Percentiles rank a stretch among this genome's conserved stretches.
These are phyloP conservation scores for Mrakia blollopis DNA, from an alignment of 768 basidiomycete species.

Conservation along the genomic window DNA sequence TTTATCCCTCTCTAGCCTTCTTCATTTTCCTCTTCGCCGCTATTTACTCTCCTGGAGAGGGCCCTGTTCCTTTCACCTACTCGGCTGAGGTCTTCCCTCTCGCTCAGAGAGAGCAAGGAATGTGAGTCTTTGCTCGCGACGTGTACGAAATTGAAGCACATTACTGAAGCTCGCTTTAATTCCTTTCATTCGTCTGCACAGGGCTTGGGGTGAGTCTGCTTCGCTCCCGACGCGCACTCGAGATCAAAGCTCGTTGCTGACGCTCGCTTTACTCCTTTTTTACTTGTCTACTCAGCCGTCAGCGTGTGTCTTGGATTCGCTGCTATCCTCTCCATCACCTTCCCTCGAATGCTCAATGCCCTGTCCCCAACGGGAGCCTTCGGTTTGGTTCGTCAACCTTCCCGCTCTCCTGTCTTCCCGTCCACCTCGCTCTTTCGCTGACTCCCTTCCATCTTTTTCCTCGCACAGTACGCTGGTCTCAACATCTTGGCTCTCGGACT, in stretches of 20 bases:
- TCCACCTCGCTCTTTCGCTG: background rate
- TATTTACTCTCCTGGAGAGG: constrained; percentile 76
- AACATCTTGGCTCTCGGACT: constrained; percentile 41
- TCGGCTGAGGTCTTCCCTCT: constrained; percentile 89
- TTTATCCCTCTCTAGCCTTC: constrained; percentile 26
- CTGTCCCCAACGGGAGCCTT: constrained; percentile 69
- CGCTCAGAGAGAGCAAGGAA: constrained; percentile 70
- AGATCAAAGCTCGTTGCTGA: too few relatives aligned
- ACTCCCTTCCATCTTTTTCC: background rate
- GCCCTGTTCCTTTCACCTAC: constrained; percentile 78
- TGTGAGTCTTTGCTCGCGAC: too few relatives aligned
- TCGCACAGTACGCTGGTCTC: constrained; percentile 45
- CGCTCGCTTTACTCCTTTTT: too few relatives aligned
- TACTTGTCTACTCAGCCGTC: too few relatives aligned
- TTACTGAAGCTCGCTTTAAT: too few relatives aligned
- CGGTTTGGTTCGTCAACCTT: constrained; percentile 41
- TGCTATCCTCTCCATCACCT: constrained; percentile 49
- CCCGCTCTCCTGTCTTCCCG: background rate
- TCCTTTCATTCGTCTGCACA: too few relatives aligned
- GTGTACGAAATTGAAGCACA: too few relatives aligned
- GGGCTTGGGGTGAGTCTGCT: too few relatives aligned
- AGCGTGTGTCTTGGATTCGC: constrained; percentile 55
- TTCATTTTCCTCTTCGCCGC: constrained; percentile 52
- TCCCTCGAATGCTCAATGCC: constrained; percentile 62
- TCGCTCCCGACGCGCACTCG: too few relatives aligned